Percentiles rank a stretch among this genome's conserved stretches.
These are phyloP conservation scores for Blepharisma undulans DNA, from an alignment of 169 alveolate genomes.

Conservation along the genomic window DNA sequence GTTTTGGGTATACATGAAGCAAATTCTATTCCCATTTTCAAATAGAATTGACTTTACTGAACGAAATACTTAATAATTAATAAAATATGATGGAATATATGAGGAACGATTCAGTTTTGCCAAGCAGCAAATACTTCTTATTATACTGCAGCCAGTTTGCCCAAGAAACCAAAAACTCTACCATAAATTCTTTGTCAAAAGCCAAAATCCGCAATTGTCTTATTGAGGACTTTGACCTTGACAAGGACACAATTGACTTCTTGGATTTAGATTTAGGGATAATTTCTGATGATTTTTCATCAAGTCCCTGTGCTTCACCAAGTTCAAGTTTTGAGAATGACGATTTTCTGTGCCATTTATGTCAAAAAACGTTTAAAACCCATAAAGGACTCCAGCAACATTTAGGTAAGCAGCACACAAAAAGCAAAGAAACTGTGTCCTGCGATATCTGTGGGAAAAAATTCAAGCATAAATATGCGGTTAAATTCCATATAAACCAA, in stretches of 20 bases:
- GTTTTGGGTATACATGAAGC: background rate
- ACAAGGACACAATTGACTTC: background rate
- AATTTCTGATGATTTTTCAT: background rate
- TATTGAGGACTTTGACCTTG: background rate
- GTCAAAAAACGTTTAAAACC: background rate
- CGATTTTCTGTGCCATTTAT: conserved; percentile 3
- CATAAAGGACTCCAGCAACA: conserved; percentile 31
- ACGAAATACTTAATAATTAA: background rate
- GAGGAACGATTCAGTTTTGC: background rate
- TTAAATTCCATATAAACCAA: conserved; percentile 29
- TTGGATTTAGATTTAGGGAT: conserved; percentile 6
- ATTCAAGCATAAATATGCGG: conserved; percentile 22
- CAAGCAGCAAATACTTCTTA: background rate
- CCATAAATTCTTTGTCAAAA: background rate
- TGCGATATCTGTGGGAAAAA: conserved; percentile 1
- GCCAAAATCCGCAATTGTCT: background rate
- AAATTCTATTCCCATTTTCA: background rate
- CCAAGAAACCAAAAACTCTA: background rate
- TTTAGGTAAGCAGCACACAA: conserved; percentile 19
- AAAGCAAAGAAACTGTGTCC: background rate
- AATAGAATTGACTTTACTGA: background rate
- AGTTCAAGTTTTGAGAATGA: background rate
- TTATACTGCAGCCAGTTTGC: background rate
- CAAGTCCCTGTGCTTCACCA: background rate
- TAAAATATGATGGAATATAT: background rate